A percentile compares a stretch with the other conserved stretches of the same genome.
These are phyloP conservation scores for Thelephora terrestris DNA, from an alignment of 1,284 basidiomycete species.

Conservation along the genomic window DNA sequence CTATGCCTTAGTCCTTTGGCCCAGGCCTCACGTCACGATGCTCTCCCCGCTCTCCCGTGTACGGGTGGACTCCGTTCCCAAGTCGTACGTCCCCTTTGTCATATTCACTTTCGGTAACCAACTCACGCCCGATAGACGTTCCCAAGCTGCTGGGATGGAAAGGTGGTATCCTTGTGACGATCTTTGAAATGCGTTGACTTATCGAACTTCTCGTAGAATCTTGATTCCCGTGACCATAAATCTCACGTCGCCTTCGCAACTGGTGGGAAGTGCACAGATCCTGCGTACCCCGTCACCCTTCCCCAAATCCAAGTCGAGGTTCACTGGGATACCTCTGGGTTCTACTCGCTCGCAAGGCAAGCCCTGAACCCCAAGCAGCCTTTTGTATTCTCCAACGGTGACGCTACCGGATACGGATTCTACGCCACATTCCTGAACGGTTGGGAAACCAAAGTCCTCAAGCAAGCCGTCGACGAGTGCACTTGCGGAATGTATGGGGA, in stretches of 20 bases:
- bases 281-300: conserved; percentile 16
- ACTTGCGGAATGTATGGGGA: conserved; percentile 5
- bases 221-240: conserved; percentile 15
- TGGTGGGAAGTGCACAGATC: conserved; percentile 14
- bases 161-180: conserved; percentile 14
- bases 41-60: conserved; percentile 13
- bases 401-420: conserved; percentile 39
- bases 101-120: too few species aligned
- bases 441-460: conserved; percentile 36
- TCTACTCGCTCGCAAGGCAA: conserved; percentile 5
- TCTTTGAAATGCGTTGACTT: background rate
- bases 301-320: conserved; percentile 18
- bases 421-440: conserved; percentile 45
- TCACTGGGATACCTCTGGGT: conserved; percentile 17
- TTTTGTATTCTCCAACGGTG: conserved; percentile 12
- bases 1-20: conserved; percentile 17
- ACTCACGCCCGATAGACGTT: conserved; percentile 8
- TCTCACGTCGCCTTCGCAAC: conserved; percentile 16
- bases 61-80: conserved; percentile 19
- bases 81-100: conserved; percentile 8
- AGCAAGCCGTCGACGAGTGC: conserved; percentile 26
- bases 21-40: conserved; percentile 14
- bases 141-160: conserved; percentile 19
- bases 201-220: background rate
- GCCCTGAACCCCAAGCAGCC: conserved; percentile 13